A percentile compares a stretch with the other conserved stretches of the same genome.
phyloP scores from a whole-genome alignment of 192 early-diverging fungal species.

The Backusella psychrophila region DNA sequence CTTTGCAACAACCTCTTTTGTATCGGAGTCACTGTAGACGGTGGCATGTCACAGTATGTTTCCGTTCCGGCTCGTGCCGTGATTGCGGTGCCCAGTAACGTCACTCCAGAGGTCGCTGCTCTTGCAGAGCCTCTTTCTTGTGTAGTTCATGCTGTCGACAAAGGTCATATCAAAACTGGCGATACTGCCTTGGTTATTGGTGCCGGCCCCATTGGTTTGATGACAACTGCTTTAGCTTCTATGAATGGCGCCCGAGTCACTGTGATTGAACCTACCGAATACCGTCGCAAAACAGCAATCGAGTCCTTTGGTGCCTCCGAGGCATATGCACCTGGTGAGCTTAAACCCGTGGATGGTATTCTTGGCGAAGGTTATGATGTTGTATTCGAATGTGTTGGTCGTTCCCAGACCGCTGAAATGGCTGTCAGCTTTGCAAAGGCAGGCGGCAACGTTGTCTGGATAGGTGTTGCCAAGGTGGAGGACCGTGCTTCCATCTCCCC shows the following conservation, averaged over 20 bases:
- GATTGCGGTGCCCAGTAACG: constrained; percentile 24
- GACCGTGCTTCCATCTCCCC: constrained; percentile 40
- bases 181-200: constrained; percentile 45
- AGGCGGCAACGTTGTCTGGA: constrained; percentile 49
- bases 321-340: constrained; percentile 22
- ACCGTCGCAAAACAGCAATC: constrained; percentile 32
- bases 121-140: constrained; percentile 54
- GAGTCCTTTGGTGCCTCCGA: constrained; percentile 33
- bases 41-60: constrained; percentile 51
- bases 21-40: constrained; percentile 49
- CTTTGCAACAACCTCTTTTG: constrained; percentile 38
- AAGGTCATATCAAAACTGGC: constrained; percentile 42
- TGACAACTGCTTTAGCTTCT: constrained; percentile 41
- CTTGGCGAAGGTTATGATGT: constrained; percentile 44
- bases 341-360: constrained; percentile 12
- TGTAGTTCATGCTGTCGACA: constrained; percentile 51
- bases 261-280: constrained; percentile 41
- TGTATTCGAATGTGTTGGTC: constrained; percentile 52
- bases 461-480: constrained; percentile 48
- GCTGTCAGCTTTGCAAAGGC: constrained; percentile 41
- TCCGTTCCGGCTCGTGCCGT: constrained; percentile 38
- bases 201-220: constrained; percentile 53
- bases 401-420: constrained; percentile 38
- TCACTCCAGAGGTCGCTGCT: constrained; percentile 43
- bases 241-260: constrained; percentile 42